Evolutionary conservation across 2,329 filamentous ascomycete species (phyloP).

Genomic region (Claviceps fusiformis): DNA sequence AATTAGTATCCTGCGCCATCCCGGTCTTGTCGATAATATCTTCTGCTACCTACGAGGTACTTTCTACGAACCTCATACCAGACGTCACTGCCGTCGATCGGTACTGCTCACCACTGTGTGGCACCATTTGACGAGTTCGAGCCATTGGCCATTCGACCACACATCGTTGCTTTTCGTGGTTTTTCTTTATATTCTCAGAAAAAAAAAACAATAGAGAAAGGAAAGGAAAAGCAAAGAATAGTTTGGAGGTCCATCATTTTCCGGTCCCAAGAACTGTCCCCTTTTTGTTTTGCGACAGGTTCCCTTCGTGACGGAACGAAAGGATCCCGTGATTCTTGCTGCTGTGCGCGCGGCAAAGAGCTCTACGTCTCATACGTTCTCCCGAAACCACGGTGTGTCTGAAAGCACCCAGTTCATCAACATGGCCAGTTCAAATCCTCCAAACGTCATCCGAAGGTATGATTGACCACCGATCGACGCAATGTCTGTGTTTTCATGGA

Average conservation of each 20-base stretch:
- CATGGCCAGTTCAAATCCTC: slow-evolving; percentile 32
- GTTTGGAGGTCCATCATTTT: background rate
- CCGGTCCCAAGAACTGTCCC: background rate
- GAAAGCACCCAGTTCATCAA: slow-evolving; percentile 4
- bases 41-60: background rate
- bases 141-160: background rate
- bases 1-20: background rate
- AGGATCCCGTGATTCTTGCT: background rate
- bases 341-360: background rate
- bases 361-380: background rate
- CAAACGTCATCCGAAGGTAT: slow-evolving; percentile 55
- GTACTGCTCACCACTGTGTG: background rate
- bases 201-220: no score
- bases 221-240: background rate
- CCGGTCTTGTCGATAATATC: background rate
- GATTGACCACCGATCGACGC: background rate
- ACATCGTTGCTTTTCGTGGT: background rate
- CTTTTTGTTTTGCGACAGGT: background rate
- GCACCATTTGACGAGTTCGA: background rate
- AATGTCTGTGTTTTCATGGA: background rate
- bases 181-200: background rate
- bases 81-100: background rate
- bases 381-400: background rate
- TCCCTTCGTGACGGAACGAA: background rate
- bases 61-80: background rate